A percentile compares a stretch with the other conserved stretches of the same genome.
These are phyloP conservation scores for Penicillium odoratum DNA, from an alignment of 495 filamentous ascomycete genomes.

Conservation along the genomic window DNA sequence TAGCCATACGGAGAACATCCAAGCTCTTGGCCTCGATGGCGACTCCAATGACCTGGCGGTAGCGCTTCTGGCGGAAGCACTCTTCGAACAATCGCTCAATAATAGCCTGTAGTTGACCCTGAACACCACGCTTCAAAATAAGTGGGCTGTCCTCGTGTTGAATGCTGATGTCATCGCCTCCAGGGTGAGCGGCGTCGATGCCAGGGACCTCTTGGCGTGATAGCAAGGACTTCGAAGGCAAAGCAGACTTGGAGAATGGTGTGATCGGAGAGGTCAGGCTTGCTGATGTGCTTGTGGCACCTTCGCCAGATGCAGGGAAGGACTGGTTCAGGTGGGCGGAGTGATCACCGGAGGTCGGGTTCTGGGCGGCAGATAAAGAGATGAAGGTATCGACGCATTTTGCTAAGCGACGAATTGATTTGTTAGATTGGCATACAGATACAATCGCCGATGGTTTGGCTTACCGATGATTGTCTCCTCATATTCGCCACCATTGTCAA, in stretches of 20 bases:
- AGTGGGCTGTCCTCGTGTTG: slow-evolving; percentile 55
- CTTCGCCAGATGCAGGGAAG: slow-evolving; percentile 62
- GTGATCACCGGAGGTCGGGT: slow-evolving; percentile 55
- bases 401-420: slow-evolving; percentile 39
- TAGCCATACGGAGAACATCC: slow-evolving; percentile 82
- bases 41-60: slow-evolving; percentile 97
- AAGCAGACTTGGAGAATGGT: slow-evolving; percentile 86
- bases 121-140: slow-evolving; percentile 55
- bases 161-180: slow-evolving; percentile 52
- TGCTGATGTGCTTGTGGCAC: slow-evolving; percentile 64
- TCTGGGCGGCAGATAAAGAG: slow-evolving; percentile 70
- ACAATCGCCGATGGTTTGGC: slow-evolving; percentile 14
- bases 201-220: slow-evolving; percentile 71
- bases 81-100: slow-evolving; percentile 90
- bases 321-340: slow-evolving; percentile 72
- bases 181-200: slow-evolving; percentile 54
- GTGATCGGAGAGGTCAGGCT: slow-evolving; percentile 83
- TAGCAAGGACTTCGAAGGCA: slow-evolving; percentile 91
- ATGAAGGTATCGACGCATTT: slow-evolving; percentile 99
- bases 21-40: slow-evolving; percentile 94
- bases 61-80: slow-evolving; percentile 82
- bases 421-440: not conserved
- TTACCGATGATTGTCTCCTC: slow-evolving; percentile 93
- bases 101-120: slow-evolving; percentile 72
- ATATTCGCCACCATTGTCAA: slow-evolving; percentile 90